These are phyloP conservation scores for Isochrysis galbana DNA, from an alignment of 78 protist genomes.

Conservation along the genomic window DNA sequence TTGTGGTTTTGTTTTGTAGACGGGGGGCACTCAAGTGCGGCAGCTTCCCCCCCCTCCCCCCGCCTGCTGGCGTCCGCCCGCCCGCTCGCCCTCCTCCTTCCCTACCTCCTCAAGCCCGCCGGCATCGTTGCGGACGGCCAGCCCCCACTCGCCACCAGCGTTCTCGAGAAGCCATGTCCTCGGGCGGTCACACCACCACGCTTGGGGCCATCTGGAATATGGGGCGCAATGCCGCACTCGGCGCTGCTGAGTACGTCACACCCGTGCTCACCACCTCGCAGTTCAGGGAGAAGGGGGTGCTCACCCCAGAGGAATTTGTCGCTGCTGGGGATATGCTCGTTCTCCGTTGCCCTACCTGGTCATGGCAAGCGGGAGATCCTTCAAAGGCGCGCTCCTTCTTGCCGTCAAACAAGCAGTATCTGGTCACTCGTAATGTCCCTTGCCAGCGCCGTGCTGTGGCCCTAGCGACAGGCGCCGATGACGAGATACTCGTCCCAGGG, in stretches of 20 bases:
- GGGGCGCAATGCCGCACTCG: not conserved
- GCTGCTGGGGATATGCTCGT: constrained; percentile 93
- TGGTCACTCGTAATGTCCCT: constrained; percentile 69
- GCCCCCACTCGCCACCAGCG: no score
- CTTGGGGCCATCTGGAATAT: not conserved
- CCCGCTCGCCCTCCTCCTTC: no score
- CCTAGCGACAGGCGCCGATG: not conserved
- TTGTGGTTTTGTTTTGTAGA: no score
- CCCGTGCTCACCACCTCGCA: constrained; percentile 68
- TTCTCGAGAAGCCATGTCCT: no score
- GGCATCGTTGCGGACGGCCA: no score
- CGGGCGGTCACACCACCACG: not conserved
- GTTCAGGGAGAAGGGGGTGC: constrained; percentile 84
- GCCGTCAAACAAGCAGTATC: constrained; percentile 89
- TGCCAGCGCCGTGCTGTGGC: constrained; percentile 51
- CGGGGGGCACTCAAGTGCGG: no score
- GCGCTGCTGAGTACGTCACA: constrained; percentile 55
- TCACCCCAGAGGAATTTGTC: constrained; percentile 94
- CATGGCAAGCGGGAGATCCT: constrained; percentile 70
- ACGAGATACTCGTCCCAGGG: not conserved
- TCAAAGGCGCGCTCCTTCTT: constrained; percentile 51
- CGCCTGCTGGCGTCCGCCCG: no score
- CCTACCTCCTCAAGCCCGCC: no score
- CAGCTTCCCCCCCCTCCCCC: no score
- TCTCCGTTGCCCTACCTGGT: constrained; percentile 91